Conservation (phyloP, 2,329 filamentous ascomycete species). For the Leptographium galeiforme region DNA sequence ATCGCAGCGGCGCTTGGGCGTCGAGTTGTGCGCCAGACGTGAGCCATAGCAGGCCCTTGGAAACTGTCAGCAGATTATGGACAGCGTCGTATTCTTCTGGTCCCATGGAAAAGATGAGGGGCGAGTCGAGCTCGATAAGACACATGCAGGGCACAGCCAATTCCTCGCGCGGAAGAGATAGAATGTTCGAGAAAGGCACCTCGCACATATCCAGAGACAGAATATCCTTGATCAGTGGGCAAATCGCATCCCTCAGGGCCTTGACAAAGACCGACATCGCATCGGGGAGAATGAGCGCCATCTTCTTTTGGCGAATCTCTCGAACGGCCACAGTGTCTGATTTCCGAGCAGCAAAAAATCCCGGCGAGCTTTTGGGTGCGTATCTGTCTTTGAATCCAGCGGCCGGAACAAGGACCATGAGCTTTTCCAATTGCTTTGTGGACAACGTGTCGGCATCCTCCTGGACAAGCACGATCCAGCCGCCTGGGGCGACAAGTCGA, state of each 20-base stretch:
- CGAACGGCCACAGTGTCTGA: background rate
- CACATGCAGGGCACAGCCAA: slow-evolving; percentile 26
- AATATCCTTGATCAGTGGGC: background rate
- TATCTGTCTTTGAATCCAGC: background rate
- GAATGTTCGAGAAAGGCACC: background rate
- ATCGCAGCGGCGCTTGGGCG: slow-evolving; percentile 19
- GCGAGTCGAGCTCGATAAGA: slow-evolving; percentile 25
- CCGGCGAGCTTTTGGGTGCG: too few species aligned
- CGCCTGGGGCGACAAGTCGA: background rate
- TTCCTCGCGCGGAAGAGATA: slow-evolving; percentile 3
- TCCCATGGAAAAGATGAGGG: slow-evolving; percentile 25
- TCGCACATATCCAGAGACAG: background rate
- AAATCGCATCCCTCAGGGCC: background rate
- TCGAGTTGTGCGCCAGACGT: slow-evolving; percentile 27
- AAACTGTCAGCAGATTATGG: slow-evolving; percentile 22
- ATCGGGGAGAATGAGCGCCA: slow-evolving; percentile 7
- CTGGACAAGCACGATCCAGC: slow-evolving; percentile 6
- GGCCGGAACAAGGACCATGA: background rate
- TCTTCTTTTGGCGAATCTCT: background rate
- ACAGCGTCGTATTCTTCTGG: slow-evolving; percentile 26
- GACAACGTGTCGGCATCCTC: background rate
- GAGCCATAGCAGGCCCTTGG: slow-evolving; percentile 33
- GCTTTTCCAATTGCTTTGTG: background rate
- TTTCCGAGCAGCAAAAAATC: slow-evolving; percentile 5
- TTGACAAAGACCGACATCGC: background rate